Evolutionary conservation across 2,329 filamentous ascomycete genomes (phyloP).

Genomic region (Lizonia empirigonia): DNA sequence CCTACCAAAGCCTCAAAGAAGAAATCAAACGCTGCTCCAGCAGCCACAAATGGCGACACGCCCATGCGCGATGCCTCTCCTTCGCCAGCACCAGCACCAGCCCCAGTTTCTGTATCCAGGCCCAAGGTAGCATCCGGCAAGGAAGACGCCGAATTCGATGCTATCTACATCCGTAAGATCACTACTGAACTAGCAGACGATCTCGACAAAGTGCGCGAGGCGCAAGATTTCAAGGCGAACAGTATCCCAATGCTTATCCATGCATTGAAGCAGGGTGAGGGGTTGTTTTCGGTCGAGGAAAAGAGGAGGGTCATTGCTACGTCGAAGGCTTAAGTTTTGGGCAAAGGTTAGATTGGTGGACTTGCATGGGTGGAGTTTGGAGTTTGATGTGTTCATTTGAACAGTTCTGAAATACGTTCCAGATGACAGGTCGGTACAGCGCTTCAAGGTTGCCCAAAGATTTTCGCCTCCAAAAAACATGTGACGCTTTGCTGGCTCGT

Average conservation of each 20-base stretch:
- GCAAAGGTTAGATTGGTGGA: neutral
- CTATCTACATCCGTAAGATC: constrained; percentile 71
- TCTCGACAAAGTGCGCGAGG: constrained; percentile 69
- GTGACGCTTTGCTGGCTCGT: neutral
- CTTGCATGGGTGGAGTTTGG: constrained; percentile 24
- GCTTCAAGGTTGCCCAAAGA: neutral
- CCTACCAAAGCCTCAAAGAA: constrained; percentile 17
- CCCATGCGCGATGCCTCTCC: constrained; percentile 28
- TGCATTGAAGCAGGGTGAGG: constrained; percentile 70
- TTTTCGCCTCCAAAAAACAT: neutral
- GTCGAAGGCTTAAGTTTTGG: constrained; percentile 7
- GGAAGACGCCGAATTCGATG: constrained; percentile 56
- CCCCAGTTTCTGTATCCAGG: neutral
- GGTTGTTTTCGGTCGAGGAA: constrained; percentile 64
- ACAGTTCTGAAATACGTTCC: neutral
- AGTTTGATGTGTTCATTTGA: neutral
- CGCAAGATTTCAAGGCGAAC: constrained; percentile 72
- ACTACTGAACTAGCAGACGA: constrained; percentile 76
- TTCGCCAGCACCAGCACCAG: constrained; percentile 9
- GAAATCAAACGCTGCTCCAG: constrained; percentile 11
- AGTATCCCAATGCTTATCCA: constrained; percentile 67
- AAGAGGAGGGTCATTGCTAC: constrained; percentile 50
- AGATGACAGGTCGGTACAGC: neutral
- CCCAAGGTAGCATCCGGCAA: constrained; percentile 4
- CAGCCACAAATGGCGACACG: constrained; percentile 18